phyloP scores from a whole-genome alignment of 768 basidiomycete genomes.

The Amanita pallidorosea region DNA sequence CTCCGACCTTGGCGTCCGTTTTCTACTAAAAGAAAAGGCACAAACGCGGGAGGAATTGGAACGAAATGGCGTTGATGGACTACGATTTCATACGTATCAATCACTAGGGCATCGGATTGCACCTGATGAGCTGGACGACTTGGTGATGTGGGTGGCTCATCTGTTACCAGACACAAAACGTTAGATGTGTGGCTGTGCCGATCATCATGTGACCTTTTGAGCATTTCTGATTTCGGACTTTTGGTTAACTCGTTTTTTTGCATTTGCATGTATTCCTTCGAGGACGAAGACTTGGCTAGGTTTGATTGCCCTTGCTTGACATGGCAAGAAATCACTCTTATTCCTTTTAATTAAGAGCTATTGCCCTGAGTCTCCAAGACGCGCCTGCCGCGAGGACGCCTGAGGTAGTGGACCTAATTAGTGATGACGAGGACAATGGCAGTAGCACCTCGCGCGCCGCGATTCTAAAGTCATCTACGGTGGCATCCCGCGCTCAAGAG shows the following conservation, averaged over 20 bases:
- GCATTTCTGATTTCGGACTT: not conserved
- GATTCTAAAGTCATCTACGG: no score
- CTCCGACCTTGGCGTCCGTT: slow-evolving; percentile 31
- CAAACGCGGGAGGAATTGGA: slow-evolving; percentile 9
- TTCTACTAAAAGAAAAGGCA: slow-evolving; percentile 9
- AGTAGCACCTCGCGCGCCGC: no score
- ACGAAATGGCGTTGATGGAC: slow-evolving; percentile 8
- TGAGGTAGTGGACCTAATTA: slow-evolving; percentile 21
- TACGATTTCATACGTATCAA: slow-evolving; percentile 18
- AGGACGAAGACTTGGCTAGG: slow-evolving; percentile 6
- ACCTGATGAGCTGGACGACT: slow-evolving; percentile 15
- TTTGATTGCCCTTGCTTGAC: not conserved
- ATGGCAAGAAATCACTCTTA: not conserved
- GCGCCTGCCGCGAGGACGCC: slow-evolving; percentile 11
- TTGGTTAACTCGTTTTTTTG: not conserved
- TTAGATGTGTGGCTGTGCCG: not conserved
- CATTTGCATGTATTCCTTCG: slow-evolving; percentile 3
- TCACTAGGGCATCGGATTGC: slow-evolving; percentile 18
- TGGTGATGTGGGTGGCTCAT: slow-evolving; percentile 16
- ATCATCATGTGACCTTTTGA: not conserved
- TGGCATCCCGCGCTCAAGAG: not conserved
- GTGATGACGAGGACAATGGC: slow-evolving; percentile 21
- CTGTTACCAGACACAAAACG: slow-evolving; percentile 3
- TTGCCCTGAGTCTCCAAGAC: slow-evolving; percentile 38
- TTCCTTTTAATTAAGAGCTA: slow-evolving; percentile 25